phyloP scores from a whole-genome alignment of 257 asterid genomes.

The Solanum dulcamara region DNA sequence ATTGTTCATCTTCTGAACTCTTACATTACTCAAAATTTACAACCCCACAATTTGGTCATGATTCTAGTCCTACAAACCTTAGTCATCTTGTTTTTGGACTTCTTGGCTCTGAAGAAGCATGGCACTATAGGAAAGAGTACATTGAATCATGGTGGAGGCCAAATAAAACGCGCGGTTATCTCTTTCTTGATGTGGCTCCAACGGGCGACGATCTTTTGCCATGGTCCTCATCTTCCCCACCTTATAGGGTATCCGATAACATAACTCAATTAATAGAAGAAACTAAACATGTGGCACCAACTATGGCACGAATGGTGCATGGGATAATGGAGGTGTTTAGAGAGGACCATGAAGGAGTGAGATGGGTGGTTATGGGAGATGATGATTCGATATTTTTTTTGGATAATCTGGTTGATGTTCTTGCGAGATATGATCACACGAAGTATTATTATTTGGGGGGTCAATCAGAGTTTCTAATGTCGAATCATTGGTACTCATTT shows the following conservation, averaged over 20 bases:
- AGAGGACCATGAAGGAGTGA: constrained; percentile 19
- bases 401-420: constrained; percentile 48
- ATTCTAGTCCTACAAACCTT: constrained; percentile 19
- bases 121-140: constrained; percentile 27
- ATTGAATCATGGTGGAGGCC: constrained; percentile 57
- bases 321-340: constrained; percentile 44
- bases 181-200: constrained; percentile 37
- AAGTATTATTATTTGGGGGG: constrained; percentile 50
- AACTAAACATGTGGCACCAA: constrained; percentile 15
- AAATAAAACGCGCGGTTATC: constrained; percentile 20
- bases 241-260: constrained; percentile 30
- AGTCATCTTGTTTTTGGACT: constrained; percentile 47
- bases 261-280: constrained; percentile 13
- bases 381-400: constrained; percentile 58
- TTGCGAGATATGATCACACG: constrained; percentile 30
- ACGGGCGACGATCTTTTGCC: constrained; percentile 25
- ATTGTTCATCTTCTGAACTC: constrained; percentile 1
- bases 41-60: not conserved
- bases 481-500: constrained; percentile 42
- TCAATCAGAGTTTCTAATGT: constrained; percentile 41
- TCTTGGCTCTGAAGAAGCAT: constrained; percentile 33
- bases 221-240: constrained; percentile 38
- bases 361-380: constrained; percentile 75
- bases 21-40: not conserved
- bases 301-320: constrained; percentile 42